Percentiles rank a stretch among this genome's conserved stretches.
Conservation (phyloP, 1,284 basidiomycete species). For the Pseudozyma flocculosa region DNA sequence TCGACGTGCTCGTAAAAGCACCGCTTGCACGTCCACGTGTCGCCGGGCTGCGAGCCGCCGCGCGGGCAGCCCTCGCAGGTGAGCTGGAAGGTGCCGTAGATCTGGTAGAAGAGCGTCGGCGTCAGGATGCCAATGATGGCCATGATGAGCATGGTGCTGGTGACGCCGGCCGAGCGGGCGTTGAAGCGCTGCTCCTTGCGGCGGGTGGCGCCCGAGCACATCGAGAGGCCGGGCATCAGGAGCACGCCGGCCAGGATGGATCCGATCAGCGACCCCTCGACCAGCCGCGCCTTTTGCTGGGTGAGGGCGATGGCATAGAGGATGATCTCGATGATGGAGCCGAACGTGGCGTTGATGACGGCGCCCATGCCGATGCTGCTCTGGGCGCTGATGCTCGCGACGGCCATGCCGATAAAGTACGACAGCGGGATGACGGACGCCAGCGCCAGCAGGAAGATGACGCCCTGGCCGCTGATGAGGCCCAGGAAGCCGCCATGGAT, state of each 20-base stretch:
- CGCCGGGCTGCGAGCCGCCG: constrained; percentile 26
- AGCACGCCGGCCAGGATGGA: constrained; percentile 89
- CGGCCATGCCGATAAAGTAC: constrained; percentile 99
- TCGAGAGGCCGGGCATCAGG: constrained; percentile 93
- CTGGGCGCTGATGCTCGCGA: constrained; percentile 96
- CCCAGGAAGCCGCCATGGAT: constrained; percentile 65
- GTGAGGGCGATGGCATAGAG: constrained; percentile 87
- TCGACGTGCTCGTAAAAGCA: constrained; percentile 96
- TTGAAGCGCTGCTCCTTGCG: constrained; percentile 98
- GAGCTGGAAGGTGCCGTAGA: constrained; percentile 95
- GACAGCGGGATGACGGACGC: constrained; percentile 93
- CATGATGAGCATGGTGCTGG: constrained; percentile 99
- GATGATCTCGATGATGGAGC: constrained; percentile 95
- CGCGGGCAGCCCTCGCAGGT: constrained; percentile 85
- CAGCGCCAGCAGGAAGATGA: constrained; percentile 83
- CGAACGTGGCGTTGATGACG: constrained; percentile 98
- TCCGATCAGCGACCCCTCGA: constrained; percentile 95
- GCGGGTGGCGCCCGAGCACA: constrained; percentile 89
- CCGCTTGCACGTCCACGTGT: constrained; percentile 76
- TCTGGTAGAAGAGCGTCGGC: constrained; percentile 97
- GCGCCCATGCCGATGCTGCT: constrained; percentile 99
- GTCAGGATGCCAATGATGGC: constrained; percentile 95
- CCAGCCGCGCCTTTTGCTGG: constrained; percentile 84
- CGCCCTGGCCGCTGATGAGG: constrained; percentile 71
- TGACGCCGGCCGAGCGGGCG: constrained; percentile 95